Evolutionary conservation across 441 rosid genomes (phyloP), one percentile per base, ranked within the genome.

Genomic region (Jatropha podagrica): DNA sequence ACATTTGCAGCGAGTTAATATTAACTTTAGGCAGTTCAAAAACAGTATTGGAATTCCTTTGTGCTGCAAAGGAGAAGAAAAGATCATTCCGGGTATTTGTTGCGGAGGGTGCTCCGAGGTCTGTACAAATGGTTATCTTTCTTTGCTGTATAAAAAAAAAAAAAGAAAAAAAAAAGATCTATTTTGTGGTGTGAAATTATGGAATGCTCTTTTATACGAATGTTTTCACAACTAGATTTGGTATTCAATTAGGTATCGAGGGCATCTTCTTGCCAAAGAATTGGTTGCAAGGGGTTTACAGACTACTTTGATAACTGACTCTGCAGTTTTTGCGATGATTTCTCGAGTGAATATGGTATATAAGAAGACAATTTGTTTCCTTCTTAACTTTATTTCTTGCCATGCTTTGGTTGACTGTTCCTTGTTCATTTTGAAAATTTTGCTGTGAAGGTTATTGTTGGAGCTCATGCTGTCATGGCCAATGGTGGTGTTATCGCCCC

Each of bases 101-200:
- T 40, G 97, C 98, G 0, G 99, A 94, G 86, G 99, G 99, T 77
- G 98, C 99, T 77, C 98, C 99, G 61, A 94, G 98, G 99, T 94
- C 81, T 78, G 87, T 84, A 70, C 54, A 68, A 74, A 37, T 59
- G 64, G 62, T 70, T 44, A 46, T 61, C 66, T 77, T 80, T 60
- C 32, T 66, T 48, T 75, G 51, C 14, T 6, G 23, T 56, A 73
- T 71, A 62, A 76, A 68, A 52, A 27, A 68, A 75, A 32, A 32
- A 32, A 32, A 32, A 32, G 2, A 32, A 32, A 32, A 32, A 32
- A 32, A 32, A 32, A 32, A 32, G 2, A 32, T 32, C 40, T 54
- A 14, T 74, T 68, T 69, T 68, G 51, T 18, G 74, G 73, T 69
- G 65, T 72, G 2, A 59, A 67, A 14, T 68, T 74, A 66, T 55